Percentiles rank a stretch among this genome's conserved stretches.
Evolutionary conservation across 73 alveolate species (phyloP).

Genomic region (Paramecium tetraurelia): DNA sequence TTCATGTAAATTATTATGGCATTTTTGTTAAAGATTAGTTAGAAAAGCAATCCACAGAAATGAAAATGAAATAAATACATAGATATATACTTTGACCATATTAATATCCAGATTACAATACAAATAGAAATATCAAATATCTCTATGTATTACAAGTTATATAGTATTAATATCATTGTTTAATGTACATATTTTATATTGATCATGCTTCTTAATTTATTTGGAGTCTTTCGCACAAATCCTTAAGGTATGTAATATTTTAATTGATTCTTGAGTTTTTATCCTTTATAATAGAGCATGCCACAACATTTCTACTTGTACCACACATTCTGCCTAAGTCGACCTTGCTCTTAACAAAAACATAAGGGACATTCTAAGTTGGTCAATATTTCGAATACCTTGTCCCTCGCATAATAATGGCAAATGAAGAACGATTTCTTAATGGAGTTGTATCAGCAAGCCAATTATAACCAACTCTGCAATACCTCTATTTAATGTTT

Average conservation of each 20-base stretch:
- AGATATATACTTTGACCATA: too few relatives aligned
- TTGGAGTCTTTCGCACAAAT: constrained; percentile 55
- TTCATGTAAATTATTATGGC: too few relatives aligned
- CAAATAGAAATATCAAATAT: neutral
- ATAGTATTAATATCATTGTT: neutral
- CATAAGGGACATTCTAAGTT: constrained; percentile 96
- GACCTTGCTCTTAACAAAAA: constrained; percentile 95
- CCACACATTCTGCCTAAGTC: constrained; percentile 99
- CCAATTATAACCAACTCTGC: constrained; percentile 97
- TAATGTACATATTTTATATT: neutral
- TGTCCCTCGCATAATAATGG: constrained; percentile 97
- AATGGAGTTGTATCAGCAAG: constrained; percentile 99
- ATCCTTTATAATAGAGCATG: constrained; percentile 59
- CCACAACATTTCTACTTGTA: constrained; percentile 94
- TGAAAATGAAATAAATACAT: too few relatives aligned
- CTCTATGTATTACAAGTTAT: neutral
- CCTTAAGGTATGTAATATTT: constrained; percentile 41
- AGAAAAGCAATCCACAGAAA: too few relatives aligned
- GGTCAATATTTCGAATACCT: neutral
- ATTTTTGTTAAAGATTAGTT: too few relatives aligned
- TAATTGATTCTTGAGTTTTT: constrained; percentile 34
- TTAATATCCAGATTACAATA: neutral
- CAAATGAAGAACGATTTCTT: constrained; percentile 97
- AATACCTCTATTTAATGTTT: constrained; percentile 97
- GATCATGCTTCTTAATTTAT: constrained; percentile 37